Conservation (phyloP, 768 basidiomycete genomes). For the Mycena vulgaris region DNA sequence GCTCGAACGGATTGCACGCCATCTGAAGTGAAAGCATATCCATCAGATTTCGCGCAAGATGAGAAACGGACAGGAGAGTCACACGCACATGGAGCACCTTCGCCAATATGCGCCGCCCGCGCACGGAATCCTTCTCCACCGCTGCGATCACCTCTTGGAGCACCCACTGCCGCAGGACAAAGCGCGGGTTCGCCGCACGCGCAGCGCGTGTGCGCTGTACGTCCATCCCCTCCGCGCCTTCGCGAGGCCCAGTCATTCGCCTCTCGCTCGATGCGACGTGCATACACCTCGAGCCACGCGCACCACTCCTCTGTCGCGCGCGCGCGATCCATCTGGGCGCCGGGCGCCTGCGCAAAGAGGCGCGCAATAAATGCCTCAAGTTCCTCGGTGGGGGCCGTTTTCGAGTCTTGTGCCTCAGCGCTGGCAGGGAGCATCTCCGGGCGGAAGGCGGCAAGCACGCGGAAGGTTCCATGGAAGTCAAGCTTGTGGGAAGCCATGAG, state of each 20-base stretch:
- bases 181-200: conserved; percentile 85
- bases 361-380: conserved; percentile 60
- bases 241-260: conserved; percentile 60
- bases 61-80: conserved; percentile 6
- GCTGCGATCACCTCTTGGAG: conserved; percentile 91
- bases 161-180: conserved; percentile 95
- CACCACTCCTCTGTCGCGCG: conserved; percentile 68
- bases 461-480: conserved; percentile 94
- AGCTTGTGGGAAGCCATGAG: conserved; percentile 80
- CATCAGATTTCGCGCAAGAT: too few relatives aligned
- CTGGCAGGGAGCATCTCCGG: conserved; percentile 50
- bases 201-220: conserved; percentile 65
- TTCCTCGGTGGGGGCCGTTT: conserved; percentile 24
- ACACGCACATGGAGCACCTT: conserved; percentile 87
- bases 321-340: conserved; percentile 60
- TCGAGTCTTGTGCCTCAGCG: conserved; percentile 8
- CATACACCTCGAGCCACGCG: conserved; percentile 77
- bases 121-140: conserved; percentile 75
- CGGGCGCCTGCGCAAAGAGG: conserved; percentile 64
- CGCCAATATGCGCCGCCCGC: conserved; percentile 77
- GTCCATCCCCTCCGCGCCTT: conserved; percentile 52
- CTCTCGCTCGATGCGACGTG: conserved; percentile 70
- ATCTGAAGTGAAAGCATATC: too few relatives aligned
- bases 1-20: conserved; percentile 87
- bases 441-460: conserved; percentile 76